phyloP scores from a whole-genome alignment of 2,329 filamentous ascomycete genomes.

The Alternaria alternata region DNA sequence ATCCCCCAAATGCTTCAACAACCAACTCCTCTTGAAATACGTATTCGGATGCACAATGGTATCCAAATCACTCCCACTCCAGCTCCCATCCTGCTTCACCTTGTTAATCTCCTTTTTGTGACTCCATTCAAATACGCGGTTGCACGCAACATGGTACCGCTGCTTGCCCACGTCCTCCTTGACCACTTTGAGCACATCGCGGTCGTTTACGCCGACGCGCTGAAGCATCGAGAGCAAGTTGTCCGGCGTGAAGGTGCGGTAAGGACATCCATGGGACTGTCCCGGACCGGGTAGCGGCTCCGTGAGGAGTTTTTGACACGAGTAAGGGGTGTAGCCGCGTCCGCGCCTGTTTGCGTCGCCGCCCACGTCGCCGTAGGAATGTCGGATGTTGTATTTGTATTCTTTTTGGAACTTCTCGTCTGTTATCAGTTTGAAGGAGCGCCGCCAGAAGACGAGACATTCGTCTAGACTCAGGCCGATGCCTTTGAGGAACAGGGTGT shows the following conservation, averaged over 20 bases:
- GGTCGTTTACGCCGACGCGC: constrained; percentile 79
- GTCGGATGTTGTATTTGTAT: constrained; percentile 96
- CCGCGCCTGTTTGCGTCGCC: constrained; percentile 88
- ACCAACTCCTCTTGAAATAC: constrained; percentile 94
- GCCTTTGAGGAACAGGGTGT: constrained; percentile 95
- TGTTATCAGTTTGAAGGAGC: constrained; percentile 82
- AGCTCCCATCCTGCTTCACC: constrained; percentile 58
- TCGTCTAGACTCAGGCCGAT: constrained; percentile 93
- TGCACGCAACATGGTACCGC: constrained; percentile 94
- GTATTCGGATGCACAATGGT: constrained; percentile 98
- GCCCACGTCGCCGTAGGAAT: constrained; percentile 92
- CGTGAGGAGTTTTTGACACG: constrained; percentile 92
- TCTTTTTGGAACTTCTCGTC: constrained; percentile 98
- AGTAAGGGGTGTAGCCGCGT: constrained; percentile 87
- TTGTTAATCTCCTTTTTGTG: constrained; percentile 70
- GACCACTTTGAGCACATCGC: constrained; percentile 78
- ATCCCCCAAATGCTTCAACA: constrained; percentile 79
- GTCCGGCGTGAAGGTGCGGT: constrained; percentile 88
- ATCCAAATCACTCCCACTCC: constrained; percentile 76
- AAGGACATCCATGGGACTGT: constrained; percentile 95
- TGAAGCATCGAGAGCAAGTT: constrained; percentile 82
- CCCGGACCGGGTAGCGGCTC: constrained; percentile 87
- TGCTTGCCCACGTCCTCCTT: constrained; percentile 88
- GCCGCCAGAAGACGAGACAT: constrained; percentile 89
- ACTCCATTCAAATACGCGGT: constrained; percentile 88